A percentile compares a stretch with the other conserved stretches of the same genome.
phyloP scores from a whole-genome alignment of 1,139 yeast genomes.

The Suhomyces guaymorum region DNA sequence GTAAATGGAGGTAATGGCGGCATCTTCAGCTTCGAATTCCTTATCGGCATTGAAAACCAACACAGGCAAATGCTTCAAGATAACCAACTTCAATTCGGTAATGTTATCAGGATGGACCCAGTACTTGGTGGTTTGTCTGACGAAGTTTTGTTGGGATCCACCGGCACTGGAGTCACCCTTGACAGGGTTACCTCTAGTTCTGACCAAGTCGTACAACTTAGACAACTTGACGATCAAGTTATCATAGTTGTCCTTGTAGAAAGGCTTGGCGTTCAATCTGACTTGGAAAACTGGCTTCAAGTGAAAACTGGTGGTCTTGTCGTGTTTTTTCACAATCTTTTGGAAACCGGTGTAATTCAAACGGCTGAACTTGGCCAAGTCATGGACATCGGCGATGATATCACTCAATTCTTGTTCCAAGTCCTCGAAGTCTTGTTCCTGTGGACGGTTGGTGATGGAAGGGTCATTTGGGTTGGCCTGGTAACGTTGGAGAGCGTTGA shows the following conservation, averaged over 20 bases:
- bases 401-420: constrained; percentile 90
- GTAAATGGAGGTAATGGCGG: constrained; percentile 95
- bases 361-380: constrained; percentile 87
- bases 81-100: constrained; percentile 91
- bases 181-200: constrained; percentile 94
- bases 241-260: constrained; percentile 93
- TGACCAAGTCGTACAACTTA: constrained; percentile 83
- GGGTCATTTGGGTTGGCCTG: constrained; percentile 18
- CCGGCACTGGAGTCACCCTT: constrained; percentile 95
- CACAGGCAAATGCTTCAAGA: constrained; percentile 92
- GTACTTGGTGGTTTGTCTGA: constrained; percentile 95
- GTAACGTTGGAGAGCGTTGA: constrained; percentile 37
- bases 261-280: constrained; percentile 88
- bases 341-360: constrained; percentile 95
- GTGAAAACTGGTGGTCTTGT: constrained; percentile 80
- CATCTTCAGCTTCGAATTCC: constrained; percentile 91
- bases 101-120: constrained; percentile 99
- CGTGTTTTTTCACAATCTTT: constrained; percentile 94
- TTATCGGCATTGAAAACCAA: constrained; percentile 93
- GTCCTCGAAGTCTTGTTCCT: constrained; percentile 85
- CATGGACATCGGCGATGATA: constrained; percentile 96
- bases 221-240: constrained; percentile 84
- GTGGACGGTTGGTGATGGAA: constrained; percentile 39
- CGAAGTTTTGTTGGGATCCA: constrained; percentile 96
- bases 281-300: constrained; percentile 92